These are phyloP conservation scores for Nissolia schottii DNA, from an alignment of 306 rosid species.

Conservation along the genomic window DNA sequence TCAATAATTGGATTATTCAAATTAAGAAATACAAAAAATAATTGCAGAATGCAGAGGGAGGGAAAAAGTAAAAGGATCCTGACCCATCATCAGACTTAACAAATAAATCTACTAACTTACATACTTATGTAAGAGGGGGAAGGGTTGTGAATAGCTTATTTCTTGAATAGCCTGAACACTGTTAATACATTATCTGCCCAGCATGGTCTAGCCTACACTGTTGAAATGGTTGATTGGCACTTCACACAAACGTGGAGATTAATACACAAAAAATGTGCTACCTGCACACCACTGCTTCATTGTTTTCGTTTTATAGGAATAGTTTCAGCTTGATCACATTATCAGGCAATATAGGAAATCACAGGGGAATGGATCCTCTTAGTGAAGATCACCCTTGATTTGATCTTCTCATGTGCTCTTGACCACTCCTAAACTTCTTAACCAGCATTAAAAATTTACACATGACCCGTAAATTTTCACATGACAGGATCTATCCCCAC, in stretches of 20 bases:
- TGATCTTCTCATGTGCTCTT: no score
- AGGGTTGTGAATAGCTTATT: not conserved
- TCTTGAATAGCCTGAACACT: not conserved
- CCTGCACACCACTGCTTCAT: not conserved
- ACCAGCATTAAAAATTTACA: no score
- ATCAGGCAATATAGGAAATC: not conserved
- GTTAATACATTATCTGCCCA: not conserved
- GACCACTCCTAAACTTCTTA: no score
- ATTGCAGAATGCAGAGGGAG: constrained; percentile 3
- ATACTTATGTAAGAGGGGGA: not conserved
- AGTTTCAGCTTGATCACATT: not conserved
- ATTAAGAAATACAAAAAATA: not conserved
- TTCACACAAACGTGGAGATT: not conserved
- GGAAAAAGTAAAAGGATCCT: not conserved
- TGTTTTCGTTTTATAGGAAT: not conserved
- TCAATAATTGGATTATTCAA: constrained; percentile 9
- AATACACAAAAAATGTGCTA: not conserved
- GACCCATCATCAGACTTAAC: constrained; percentile 13
- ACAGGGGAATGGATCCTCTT: no score
- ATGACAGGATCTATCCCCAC: no score
- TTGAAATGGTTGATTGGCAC: constrained; percentile 4
- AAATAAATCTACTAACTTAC: not conserved
- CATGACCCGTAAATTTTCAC: no score
- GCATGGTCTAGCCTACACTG: not conserved
- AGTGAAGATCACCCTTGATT: no score